Evolutionary conservation across 2,329 filamentous ascomycete genomes (phyloP).

Genomic region (Trichoderma brevicompactum): DNA sequence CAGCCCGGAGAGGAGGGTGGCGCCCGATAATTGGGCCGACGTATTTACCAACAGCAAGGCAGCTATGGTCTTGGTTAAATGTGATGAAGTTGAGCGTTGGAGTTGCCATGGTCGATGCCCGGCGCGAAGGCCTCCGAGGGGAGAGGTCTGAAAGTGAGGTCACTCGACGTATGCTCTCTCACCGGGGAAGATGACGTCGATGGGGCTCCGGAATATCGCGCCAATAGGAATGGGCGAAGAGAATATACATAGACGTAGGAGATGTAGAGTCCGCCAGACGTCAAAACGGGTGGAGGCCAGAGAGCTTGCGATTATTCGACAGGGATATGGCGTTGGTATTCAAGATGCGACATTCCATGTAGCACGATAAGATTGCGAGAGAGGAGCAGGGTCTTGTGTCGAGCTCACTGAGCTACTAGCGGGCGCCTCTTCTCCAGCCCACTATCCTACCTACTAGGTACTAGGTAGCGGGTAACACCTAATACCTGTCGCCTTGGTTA

Average conservation of each 20-base stretch:
- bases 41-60: constrained; percentile 84
- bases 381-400: constrained; percentile 7
- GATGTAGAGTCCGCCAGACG: neutral
- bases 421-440: no score
- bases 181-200: constrained; percentile 19
- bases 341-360: constrained; percentile 16
- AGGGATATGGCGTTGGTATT: constrained; percentile 12
- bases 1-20: neutral
- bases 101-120: constrained; percentile 58
- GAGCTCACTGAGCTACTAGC: neutral
- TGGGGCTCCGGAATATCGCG: constrained; percentile 9
- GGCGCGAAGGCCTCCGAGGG: constrained; percentile 12
- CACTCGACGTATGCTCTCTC: neutral
- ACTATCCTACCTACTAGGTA: no score
- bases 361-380: neutral
- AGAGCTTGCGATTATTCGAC: constrained; percentile 1
- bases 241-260: neutral
- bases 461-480: no score
- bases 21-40: neutral
- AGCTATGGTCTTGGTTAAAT: constrained; percentile 99
- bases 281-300: neutral
- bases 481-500: no score
- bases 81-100: constrained; percentile 95
- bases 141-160: constrained; percentile 3
- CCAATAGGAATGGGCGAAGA: neutral